Base-by-base conservation (phyloP, 2,329 filamentous ascomycete species). In the Scleromitrula shiraiana region DNA sequence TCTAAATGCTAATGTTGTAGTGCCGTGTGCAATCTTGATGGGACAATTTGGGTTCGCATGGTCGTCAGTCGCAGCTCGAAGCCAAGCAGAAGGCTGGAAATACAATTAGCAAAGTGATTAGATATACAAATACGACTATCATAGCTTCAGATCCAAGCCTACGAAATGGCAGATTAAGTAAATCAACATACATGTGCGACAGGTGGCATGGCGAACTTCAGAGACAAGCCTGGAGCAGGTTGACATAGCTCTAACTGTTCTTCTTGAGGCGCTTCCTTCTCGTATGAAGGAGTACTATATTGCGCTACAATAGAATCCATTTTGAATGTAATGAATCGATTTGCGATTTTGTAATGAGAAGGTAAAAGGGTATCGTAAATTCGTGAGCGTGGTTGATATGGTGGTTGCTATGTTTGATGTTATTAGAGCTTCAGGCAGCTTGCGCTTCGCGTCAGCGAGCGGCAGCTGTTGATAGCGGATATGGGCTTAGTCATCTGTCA, bases 11-110 rank as follows among this genome's bases (percentile, higher is more conserved):
- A 98, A 82, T 44, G 93, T 98, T 51, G 93, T 98, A 53, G 93
- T 98, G 66, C 93, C 93, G 80, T 98, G 93, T 56, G 93, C 93
- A 63, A 98, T 90, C 79, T 98, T 98, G 79, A 98, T 98, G 60
- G 93, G 93, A 71, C 90, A 96, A 71, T 86, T 82, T 51, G 93
- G 89, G 76, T 98, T 98, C 62, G 89, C 83, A 70, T 90, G 83
- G 78, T 98, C 93, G 74, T 98, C 93, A 59, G 93, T 97, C 69
- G 88, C 88, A 60, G 93, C 88, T 66, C 93, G 90, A 64, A 98
- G 88, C 85, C 93, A 98, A 63, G 88, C 82, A 56, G 89, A 86
- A 59, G 88, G 86, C 87, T 95, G 33, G 8, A 30, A 27, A 29
- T 19, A 4, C 56, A 42, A 53, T 42, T 37, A 63, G 88, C 82